phyloP scores from a whole-genome alignment of 306 rosid species.

The Prunus fruticosa region DNA sequence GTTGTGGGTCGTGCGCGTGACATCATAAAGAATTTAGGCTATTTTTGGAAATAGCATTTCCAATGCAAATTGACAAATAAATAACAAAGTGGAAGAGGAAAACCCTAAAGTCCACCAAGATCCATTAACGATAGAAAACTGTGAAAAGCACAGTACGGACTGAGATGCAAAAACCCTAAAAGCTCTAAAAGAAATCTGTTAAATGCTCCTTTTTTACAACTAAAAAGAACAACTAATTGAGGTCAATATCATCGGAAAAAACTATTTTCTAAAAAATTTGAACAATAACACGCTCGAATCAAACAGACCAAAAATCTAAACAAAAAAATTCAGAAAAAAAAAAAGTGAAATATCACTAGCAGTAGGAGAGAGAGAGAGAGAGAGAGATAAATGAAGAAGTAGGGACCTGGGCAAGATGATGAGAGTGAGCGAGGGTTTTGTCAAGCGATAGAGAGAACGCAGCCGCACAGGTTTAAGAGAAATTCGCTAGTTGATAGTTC shows the following conservation, averaged over 20 bases:
- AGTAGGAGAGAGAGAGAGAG: background rate
- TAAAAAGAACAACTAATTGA: background rate
- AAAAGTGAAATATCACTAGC: background rate
- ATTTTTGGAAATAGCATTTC: background rate
- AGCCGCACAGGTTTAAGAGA: constrained; percentile 6
- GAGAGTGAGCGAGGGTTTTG: background rate
- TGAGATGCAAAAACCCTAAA: constrained; percentile 20
- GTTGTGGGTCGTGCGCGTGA: too few relatives aligned
- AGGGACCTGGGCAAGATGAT: background rate
- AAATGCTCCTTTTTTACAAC: background rate
- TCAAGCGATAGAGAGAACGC: background rate
- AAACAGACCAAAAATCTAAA: background rate
- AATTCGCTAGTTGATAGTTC: background rate
- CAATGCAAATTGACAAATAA: background rate
- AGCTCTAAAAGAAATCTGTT: background rate
- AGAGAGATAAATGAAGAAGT: background rate
- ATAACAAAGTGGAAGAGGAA: background rate
- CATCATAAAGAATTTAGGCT: too few relatives aligned
- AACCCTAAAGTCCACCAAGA: background rate
- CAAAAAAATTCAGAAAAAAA: background rate
- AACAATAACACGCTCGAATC: background rate
- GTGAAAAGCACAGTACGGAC: background rate
- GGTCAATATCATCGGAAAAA: background rate
- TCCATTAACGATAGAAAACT: background rate
- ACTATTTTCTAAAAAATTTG: background rate